Evolutionary conservation across 306 rosid genomes (phyloP), one percentile per base, ranked within the genome.

Genomic region (Hylodesmum podocarpum): DNA sequence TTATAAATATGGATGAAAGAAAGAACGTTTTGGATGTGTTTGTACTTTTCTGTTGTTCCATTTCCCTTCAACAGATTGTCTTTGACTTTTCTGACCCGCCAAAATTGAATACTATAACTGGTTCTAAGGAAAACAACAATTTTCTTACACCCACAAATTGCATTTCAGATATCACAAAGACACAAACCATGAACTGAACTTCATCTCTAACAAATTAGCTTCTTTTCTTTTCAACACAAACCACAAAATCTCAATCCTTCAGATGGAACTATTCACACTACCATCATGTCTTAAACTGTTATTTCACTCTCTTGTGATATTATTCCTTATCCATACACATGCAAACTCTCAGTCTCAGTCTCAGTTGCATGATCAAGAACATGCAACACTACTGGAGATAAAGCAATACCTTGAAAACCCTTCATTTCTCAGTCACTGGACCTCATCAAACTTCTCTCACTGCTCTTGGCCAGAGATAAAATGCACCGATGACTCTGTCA

Each of bases 381-480:
- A 73, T 53, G 79, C 50, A 39, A 59, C 76, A 65, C 78, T 93
- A 0, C 39, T 93, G 16, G 79, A 74, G 59, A 47, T 89, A 15
- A 88, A 89, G 65, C 75, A 82, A 4, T 72, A 81, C 62, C 72
- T 88, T 77, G 16, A 80, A 21, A 70, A 88, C 41, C 88, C 91
- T 7, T 37, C 86, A 0, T 72, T 37, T 0, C 80, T 90, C 22
- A 72, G 66, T 61, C 86, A 80, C 9, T 91, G 96, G 98, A 85
- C 70, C 2, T 10, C 54, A 27, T 82, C 92, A 46, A 82, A 83
- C 75, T 11, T 75, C n/a, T 82, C 89, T 8, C 86, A 88, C 21
- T 93, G 96, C 59, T 29, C 80, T 28, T 93, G 89, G 93, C 79
- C 80, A 3, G 91, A 83, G 72, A 78, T 91, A 72, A 81, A 3